Conservation (phyloP, 305 asterid species). For the Solanum chacoense region DNA sequence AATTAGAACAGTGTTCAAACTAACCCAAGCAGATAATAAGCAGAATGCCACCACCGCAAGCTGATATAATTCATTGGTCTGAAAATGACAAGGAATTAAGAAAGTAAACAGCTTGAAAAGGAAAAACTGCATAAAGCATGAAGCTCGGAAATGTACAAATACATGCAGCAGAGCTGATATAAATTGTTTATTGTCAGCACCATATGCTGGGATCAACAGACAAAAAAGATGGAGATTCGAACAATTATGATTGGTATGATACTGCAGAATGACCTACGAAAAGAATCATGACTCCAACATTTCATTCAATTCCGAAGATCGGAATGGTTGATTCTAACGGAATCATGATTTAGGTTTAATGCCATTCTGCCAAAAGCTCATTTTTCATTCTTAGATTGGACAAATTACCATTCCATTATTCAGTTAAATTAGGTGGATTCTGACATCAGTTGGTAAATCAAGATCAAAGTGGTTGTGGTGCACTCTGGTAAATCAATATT, state of each 20-base stretch:
- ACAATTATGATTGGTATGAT: neutral
- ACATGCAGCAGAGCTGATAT: neutral
- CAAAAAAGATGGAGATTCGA: neutral
- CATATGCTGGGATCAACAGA: neutral
- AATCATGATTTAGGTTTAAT: neutral
- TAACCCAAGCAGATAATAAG: conserved; percentile 97
- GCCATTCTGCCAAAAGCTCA: neutral
- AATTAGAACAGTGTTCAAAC: neutral
- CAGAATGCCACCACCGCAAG: conserved; percentile 97
- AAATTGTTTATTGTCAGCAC: neutral
- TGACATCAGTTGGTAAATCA: neutral
- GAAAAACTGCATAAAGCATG: neutral
- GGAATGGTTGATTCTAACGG: neutral
- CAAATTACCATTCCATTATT: neutral
- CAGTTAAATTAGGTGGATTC: neutral
- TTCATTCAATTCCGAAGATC: neutral
- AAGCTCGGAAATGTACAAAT: neutral
- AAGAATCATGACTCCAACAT: neutral
- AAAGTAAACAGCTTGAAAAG: conserved; percentile 2
- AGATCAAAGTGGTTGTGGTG: neutral
- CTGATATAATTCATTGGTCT: conserved; percentile 95
- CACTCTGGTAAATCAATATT: neutral
- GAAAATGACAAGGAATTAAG: conserved; percentile 17
- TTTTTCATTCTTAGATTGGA: neutral
- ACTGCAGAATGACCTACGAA: neutral